These are phyloP conservation scores for Pichia sp. DNA, from an alignment of 1,139 yeast species.

Conservation along the genomic window DNA sequence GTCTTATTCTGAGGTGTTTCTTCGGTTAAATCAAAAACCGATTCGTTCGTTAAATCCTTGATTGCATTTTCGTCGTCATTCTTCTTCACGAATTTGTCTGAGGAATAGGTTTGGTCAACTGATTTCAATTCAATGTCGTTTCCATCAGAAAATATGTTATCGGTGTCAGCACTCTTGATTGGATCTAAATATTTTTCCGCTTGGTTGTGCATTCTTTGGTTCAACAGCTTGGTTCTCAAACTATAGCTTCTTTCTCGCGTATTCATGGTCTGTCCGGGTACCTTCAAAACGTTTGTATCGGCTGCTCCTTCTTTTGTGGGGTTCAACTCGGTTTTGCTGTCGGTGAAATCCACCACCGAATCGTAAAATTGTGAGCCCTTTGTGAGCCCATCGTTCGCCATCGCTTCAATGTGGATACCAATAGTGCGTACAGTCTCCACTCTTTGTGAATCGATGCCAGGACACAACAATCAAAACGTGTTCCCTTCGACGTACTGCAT, in stretches of 20 bases:
- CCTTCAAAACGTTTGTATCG: not conserved
- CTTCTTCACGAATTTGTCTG: constrained; percentile 18
- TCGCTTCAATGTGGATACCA: too few relatives aligned
- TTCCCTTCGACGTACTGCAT: too few relatives aligned
- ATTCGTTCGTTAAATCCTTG: constrained; percentile 15
- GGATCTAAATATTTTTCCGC: constrained; percentile 14
- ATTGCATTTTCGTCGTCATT: constrained; percentile 13
- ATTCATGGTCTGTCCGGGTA: constrained; percentile 14
- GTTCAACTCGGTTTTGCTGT: too few relatives aligned
- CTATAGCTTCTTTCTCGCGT: constrained; percentile 66
- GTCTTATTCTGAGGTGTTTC: not conserved
- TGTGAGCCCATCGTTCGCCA: too few relatives aligned
- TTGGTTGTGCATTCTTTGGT: constrained; percentile 28
- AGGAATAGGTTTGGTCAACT: constrained; percentile 20
- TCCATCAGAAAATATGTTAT: not conserved
- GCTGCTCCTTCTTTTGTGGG: too few relatives aligned
- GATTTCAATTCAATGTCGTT: constrained; percentile 26
- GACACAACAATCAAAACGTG: too few relatives aligned
- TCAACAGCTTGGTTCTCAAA: constrained; percentile 64
- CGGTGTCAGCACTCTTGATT: not conserved
- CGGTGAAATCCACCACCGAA: too few relatives aligned
- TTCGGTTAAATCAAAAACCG: constrained; percentile 21
- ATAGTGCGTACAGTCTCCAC: too few relatives aligned
- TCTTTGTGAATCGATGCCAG: too few relatives aligned
- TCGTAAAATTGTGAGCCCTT: too few relatives aligned